phyloP scores from a whole-genome alignment of 169 alveolate genomes.

The Sarcocystis neurona region DNA sequence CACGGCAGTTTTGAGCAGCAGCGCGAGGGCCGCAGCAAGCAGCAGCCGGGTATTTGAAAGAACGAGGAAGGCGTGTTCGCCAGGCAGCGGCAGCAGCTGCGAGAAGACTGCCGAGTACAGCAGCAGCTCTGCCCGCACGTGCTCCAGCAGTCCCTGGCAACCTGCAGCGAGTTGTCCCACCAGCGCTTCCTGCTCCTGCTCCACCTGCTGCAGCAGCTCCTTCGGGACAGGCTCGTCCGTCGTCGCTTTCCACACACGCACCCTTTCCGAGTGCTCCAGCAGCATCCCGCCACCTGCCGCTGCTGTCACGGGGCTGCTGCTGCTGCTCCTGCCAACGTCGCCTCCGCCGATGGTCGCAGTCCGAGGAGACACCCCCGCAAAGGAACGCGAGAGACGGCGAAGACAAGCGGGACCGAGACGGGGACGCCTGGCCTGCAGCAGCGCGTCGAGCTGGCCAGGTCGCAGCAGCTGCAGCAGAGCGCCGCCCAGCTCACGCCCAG shows the following conservation, averaged over 20 bases:
- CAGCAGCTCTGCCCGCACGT: slow-evolving; percentile 49
- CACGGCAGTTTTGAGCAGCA: slow-evolving; percentile 34
- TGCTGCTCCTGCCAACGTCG: background rate
- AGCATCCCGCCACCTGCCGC: background rate
- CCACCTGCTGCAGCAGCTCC: slow-evolving; percentile 2
- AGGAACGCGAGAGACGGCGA: background rate
- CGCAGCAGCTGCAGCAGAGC: slow-evolving; percentile 9
- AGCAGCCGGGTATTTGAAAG: slow-evolving; percentile 49
- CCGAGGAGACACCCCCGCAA: background rate
- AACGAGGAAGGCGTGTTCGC: slow-evolving; percentile 42
- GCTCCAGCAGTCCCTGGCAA: slow-evolving; percentile 7
- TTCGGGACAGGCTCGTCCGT: slow-evolving; percentile 7
- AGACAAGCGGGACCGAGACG: background rate
- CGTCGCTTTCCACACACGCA: background rate
- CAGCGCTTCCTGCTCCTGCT: slow-evolving; percentile 36
- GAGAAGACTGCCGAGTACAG: slow-evolving; percentile 51
- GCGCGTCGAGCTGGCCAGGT: background rate
- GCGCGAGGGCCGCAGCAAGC: slow-evolving; percentile 31
- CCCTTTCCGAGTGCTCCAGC: background rate
- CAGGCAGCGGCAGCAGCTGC: slow-evolving; percentile 47
- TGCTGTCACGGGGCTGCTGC: background rate
- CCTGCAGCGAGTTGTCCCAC: slow-evolving; percentile 26
- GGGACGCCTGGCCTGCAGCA: background rate
- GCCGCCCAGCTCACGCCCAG: slow-evolving; percentile 33
- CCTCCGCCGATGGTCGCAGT: background rate